Evolutionary conservation across 305 asterid genomes (phyloP).

Genomic region (Solanum aculeatissimum): DNA sequence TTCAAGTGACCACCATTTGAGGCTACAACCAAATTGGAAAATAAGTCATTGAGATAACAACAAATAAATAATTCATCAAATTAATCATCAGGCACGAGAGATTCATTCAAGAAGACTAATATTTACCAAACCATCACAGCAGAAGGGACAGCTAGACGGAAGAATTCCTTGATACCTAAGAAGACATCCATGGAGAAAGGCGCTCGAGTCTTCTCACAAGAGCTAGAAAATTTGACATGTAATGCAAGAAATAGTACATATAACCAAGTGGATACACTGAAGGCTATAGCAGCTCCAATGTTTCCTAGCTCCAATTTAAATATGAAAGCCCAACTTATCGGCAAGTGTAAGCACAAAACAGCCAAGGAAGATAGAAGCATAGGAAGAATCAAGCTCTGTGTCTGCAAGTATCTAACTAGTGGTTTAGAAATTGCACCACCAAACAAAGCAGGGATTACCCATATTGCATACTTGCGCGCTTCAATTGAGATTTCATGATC

Average conservation of each 20-base stretch:
- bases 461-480: conserved; percentile 23
- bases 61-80: neutral
- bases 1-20: conserved; percentile 67
- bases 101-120: neutral
- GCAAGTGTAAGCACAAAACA: conserved; percentile 37
- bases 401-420: conserved; percentile 40
- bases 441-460: conserved; percentile 41
- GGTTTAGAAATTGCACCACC: conserved; percentile 43
- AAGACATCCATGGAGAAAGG: conserved; percentile 25
- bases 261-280: conserved; percentile 36
- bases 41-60: neutral
- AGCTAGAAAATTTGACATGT: conserved; percentile 21
- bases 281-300: conserved; percentile 39
- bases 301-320: conserved; percentile 22
- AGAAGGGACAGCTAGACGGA: conserved; percentile 39
- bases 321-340: conserved; percentile 33
- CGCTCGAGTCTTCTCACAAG: conserved; percentile 30
- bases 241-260: conserved; percentile 28
- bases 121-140: conserved; percentile 60
- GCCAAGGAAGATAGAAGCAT: conserved; percentile 30
- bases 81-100: neutral
- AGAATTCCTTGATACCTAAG: conserved; percentile 22
- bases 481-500: conserved; percentile 32
- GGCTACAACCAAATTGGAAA: conserved; percentile 11
- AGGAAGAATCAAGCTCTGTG: conserved; percentile 38